Evolutionary conservation across 2,329 filamentous ascomycete genomes (phyloP), one percentile per base, ranked within the genome.

Genomic region (Akanthomyces dipterigenus): DNA sequence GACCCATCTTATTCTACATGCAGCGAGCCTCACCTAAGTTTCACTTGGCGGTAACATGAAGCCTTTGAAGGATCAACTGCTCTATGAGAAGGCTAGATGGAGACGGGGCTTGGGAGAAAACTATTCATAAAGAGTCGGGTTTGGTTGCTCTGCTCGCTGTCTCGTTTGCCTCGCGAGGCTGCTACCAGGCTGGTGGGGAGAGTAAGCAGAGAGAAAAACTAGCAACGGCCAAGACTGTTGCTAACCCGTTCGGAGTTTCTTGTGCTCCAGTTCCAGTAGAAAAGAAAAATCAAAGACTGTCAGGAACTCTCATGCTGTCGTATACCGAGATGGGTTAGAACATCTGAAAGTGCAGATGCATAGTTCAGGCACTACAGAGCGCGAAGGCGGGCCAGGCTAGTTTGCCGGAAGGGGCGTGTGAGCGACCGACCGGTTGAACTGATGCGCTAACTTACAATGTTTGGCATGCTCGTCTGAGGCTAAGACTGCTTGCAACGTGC

Each of bases 181-280:
- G 20, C n/a, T 48, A 16, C 43, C 31, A 26, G 34, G 34, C 9
- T 14, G 34, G 55, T 49, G 55, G 45, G 43, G 55, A 26, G 46
- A 50, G 55, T 58, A 50, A 50, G 55, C 55, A 28, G 55, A 58
- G 34, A 49, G 42, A 56, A 43, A 58, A 58, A 26, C 34, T 58
- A 58, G 55, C 55, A 58, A 50, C 45, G 18, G 22, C 36, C 16
- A 58, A 49, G 55, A 50, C 22, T 20, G 22, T 20, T 46, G 28
- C 28, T 48, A 48, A 45, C 28, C 20, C 42, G 28, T 14, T 20
- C 42, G 28, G 24, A 20, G 11, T 31, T 34, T 58, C 34, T 50
- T 9, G 22, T 40, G 18, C 45, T 49, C 22, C 24, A 50, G 24
- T 31, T 49, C 22, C 24, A 50, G 24, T 31, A 50, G 24, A 11